Conservation (phyloP, 2,329 filamentous ascomycete species). For the Colletotrichum sp. region DNA sequence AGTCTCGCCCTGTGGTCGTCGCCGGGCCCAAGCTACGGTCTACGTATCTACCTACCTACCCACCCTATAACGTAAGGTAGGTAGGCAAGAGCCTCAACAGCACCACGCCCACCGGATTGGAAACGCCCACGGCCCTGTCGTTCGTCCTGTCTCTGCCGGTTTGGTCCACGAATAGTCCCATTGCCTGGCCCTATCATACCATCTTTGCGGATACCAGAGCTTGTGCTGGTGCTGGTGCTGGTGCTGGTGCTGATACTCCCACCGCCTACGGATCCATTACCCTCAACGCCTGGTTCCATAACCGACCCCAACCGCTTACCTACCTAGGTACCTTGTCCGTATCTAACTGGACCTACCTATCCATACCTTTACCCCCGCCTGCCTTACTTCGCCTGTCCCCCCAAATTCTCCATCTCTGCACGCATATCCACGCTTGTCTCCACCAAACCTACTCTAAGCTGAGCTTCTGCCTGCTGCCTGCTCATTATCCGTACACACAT, state of each 20-base stretch:
- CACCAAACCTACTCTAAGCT: background rate
- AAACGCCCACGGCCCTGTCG: background rate
- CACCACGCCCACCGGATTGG: slow-evolving; percentile 7
- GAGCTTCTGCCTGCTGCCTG: background rate
- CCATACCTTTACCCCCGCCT: background rate
- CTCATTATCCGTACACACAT: background rate
- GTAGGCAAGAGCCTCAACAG: slow-evolving; percentile 9
- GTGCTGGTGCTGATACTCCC: background rate
- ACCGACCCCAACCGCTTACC: background rate
- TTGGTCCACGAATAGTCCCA: background rate
- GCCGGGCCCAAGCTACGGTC: background rate
- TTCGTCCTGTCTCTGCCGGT: background rate
- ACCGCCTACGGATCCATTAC: background rate
- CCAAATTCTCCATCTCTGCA: background rate
- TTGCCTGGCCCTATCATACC: background rate
- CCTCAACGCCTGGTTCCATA: background rate
- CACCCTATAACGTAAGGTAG: background rate
- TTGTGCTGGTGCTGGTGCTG: background rate
- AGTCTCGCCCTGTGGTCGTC: background rate
- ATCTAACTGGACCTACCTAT: background rate
- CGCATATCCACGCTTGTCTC: background rate
- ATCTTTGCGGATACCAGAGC: background rate
- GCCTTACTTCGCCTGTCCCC: background rate
- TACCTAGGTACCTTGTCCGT: background rate
- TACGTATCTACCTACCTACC: background rate